phyloP scores from a whole-genome alignment of 2,329 filamentous ascomycete genomes.

The Aspergillus sp. region DNA sequence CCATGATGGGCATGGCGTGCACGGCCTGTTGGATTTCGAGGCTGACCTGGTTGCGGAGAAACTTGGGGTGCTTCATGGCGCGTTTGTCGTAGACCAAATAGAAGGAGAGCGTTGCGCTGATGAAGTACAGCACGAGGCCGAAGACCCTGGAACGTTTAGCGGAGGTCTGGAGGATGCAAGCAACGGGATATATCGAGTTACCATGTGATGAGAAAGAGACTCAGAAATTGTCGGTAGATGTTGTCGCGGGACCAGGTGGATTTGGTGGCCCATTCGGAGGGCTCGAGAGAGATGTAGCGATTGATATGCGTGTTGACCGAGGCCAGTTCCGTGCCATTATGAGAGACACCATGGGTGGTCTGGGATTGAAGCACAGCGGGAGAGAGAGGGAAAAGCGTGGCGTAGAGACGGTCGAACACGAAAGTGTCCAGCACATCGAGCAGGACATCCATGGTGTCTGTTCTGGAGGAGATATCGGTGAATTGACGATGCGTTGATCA shows the following conservation, averaged over 20 bases:
- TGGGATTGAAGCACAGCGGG: neutral
- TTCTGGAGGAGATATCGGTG: neutral
- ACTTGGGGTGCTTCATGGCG: constrained; percentile 83
- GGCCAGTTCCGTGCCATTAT: constrained; percentile 1
- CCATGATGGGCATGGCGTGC: constrained; percentile 73
- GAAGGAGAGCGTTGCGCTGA: constrained; percentile 8
- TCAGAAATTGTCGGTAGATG: constrained; percentile 7
- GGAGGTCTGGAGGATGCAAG: no score
- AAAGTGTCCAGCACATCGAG: constrained; percentile 20
- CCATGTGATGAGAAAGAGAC: constrained; percentile 11
- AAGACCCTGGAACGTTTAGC: constrained; percentile 2
- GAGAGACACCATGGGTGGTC: neutral
- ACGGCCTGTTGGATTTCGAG: constrained; percentile 80
- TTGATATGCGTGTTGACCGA: constrained; percentile 6
- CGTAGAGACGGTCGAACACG: constrained; percentile 19
- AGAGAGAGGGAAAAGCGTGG: constrained; percentile 11
- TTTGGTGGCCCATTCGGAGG: constrained; percentile 5
- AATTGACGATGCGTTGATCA: neutral
- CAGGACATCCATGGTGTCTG: constrained; percentile 16
- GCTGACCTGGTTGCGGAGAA: constrained; percentile 84
- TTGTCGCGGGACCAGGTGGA: constrained; percentile 4
- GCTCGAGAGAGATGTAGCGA: constrained; percentile 7
- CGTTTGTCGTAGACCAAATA: constrained; percentile 83
- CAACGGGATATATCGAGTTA: neutral
- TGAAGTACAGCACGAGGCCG: constrained; percentile 8